phyloP scores from a whole-genome alignment of 2,329 filamentous ascomycete species.

The Akanthomyces uredinophilus region DNA sequence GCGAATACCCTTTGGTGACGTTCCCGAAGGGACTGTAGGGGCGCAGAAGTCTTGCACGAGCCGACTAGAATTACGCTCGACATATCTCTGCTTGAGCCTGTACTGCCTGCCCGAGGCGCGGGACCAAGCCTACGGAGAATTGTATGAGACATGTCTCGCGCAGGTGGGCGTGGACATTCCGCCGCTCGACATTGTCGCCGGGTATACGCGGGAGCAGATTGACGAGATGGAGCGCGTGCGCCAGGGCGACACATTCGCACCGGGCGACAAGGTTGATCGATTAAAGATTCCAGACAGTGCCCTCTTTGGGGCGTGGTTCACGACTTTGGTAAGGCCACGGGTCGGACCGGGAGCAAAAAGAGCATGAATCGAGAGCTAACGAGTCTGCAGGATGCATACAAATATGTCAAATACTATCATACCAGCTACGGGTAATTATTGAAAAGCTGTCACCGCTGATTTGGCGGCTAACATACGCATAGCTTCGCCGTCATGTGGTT shows the following conservation, averaged over 20 bases:
- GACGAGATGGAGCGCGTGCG: constrained; percentile 26
- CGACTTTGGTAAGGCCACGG: constrained; percentile 31
- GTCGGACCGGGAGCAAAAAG: background rate
- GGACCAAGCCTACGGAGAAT: constrained; percentile 20
- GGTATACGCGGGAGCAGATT: constrained; percentile 31
- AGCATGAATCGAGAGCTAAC: background rate
- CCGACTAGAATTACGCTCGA: constrained; percentile 24
- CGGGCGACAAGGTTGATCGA: constrained; percentile 21
- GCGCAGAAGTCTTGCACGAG: constrained; percentile 27
- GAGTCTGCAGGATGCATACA: constrained; percentile 26
- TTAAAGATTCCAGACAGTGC: constrained; percentile 30
- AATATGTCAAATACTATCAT: constrained; percentile 33
- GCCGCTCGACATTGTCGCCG: constrained; percentile 27
- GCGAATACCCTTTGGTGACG: constrained; percentile 29
- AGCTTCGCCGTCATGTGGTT: constrained; percentile 32
- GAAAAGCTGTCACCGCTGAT: no score
- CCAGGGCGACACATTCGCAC: constrained; percentile 21
- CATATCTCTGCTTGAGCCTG: constrained; percentile 33
- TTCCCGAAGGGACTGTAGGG: constrained; percentile 23
- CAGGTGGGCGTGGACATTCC: constrained; percentile 26
- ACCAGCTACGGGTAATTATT: constrained; percentile 31
- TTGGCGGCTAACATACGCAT: constrained; percentile 17
- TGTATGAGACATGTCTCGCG: constrained; percentile 33
- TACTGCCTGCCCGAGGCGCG: constrained; percentile 29
- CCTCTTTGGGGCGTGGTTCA: constrained; percentile 32